phyloP scores from a whole-genome alignment of 2,329 filamentous ascomycete species.

The Aaosphaeria pasadenensis region DNA sequence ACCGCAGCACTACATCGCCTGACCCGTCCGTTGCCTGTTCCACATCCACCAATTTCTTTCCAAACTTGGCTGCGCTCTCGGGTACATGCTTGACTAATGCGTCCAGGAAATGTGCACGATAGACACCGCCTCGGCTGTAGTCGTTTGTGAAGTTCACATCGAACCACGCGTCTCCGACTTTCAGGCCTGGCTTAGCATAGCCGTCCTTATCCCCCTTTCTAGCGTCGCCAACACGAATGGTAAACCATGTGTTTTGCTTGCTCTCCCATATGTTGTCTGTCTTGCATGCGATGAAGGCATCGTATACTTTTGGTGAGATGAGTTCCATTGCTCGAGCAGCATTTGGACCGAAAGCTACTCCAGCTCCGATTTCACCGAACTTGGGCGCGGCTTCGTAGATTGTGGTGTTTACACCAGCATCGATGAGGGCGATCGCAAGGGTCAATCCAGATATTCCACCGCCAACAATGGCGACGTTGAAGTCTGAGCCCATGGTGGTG shows the following conservation, averaged over 20 bases:
- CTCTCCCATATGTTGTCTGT: slow-evolving; percentile 36
- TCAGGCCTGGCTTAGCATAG: slow-evolving; percentile 21
- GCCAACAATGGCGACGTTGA: slow-evolving; percentile 56
- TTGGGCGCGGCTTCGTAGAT: slow-evolving; percentile 56
- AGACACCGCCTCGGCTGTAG: slow-evolving; percentile 37
- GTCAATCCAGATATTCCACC: slow-evolving; percentile 58
- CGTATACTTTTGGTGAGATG: slow-evolving; percentile 44
- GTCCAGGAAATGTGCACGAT: slow-evolving; percentile 51
- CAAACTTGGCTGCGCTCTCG: slow-evolving; percentile 40
- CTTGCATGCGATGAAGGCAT: slow-evolving; percentile 42
- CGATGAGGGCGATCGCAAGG: slow-evolving; percentile 52
- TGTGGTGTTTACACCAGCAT: slow-evolving; percentile 44
- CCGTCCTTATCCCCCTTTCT: slow-evolving; percentile 29
- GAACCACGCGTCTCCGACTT: slow-evolving; percentile 29
- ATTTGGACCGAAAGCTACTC: slow-evolving; percentile 56
- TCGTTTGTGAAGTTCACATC: slow-evolving; percentile 21
- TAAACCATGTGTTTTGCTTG: slow-evolving; percentile 26
- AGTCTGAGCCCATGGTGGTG: slow-evolving; percentile 8
- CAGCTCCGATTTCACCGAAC: slow-evolving; percentile 59
- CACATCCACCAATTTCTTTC: slow-evolving; percentile 38
- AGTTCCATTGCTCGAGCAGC: slow-evolving; percentile 54
- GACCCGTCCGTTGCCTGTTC: slow-evolving; percentile 26
- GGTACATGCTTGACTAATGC: slow-evolving; percentile 50
- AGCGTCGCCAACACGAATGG: slow-evolving; percentile 28
- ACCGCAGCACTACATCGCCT: slow-evolving; percentile 36